These are phyloP conservation scores for Brasilioporus rufonigricans DNA, from an alignment of 768 basidiomycete genomes.

Conservation along the genomic window DNA sequence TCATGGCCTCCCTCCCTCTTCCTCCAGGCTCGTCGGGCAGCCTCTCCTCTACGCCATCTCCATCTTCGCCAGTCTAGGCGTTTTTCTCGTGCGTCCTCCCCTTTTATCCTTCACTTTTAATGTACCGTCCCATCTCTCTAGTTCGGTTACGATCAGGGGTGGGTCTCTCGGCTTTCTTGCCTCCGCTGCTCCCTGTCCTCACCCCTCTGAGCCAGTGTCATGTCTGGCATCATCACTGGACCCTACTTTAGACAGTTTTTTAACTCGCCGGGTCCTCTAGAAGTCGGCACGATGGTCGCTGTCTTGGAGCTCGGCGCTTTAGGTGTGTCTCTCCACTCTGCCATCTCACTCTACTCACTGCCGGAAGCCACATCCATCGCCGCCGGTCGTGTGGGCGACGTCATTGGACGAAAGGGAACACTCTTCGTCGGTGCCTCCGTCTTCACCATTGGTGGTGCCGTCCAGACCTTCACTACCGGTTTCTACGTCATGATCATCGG, in stretches of 20 bases:
- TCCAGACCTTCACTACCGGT: conserved; percentile 81
- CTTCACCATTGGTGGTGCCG: conserved; percentile 81
- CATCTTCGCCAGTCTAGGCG: conserved; percentile 78
- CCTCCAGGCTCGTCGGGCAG: conserved; percentile 68
- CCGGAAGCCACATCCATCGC: conserved; percentile 78
- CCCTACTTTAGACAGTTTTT: conserved; percentile 83
- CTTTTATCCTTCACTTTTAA: neutral
- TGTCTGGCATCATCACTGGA: conserved; percentile 90
- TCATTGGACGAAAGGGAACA: conserved; percentile 81
- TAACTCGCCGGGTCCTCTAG: conserved; percentile 66
- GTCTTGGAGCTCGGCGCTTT: conserved; percentile 91
- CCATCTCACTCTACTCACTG: neutral
- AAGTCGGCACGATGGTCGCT: conserved; percentile 95
- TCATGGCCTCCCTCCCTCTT: conserved; percentile 26
- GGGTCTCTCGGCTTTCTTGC: conserved; percentile 8
- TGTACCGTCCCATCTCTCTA: conserved; percentile 23
- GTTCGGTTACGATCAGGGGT: conserved; percentile 92
- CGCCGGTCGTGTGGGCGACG: conserved; percentile 86
- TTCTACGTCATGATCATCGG: conserved; percentile 83
- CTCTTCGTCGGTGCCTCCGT: conserved; percentile 79
- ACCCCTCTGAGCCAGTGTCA: conserved; percentile 51
- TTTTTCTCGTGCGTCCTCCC: conserved; percentile 65
- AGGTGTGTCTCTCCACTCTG: conserved; percentile 44
- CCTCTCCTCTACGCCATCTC: conserved; percentile 78
- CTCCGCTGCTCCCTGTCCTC: neutral